Base-by-base conservation (phyloP, 352 stramenopile genomes). In the Phytophthora brassicae region DNA sequence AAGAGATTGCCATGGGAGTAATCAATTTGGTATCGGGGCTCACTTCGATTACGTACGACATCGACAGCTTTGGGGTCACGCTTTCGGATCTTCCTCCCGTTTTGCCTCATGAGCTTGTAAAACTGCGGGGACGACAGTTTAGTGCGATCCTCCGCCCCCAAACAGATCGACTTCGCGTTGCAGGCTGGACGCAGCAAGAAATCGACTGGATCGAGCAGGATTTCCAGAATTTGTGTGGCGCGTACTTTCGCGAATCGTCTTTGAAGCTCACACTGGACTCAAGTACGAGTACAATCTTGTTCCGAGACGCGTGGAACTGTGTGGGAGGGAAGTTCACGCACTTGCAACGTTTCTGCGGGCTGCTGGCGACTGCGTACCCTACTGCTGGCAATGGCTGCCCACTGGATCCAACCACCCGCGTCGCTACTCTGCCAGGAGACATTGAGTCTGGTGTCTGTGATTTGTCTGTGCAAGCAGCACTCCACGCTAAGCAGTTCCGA, bases 141-240 rank as follows among this genome's bases (percentile, higher is more conserved):
- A 39, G 50, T 9, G 42, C 29, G 3, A 22, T 51, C 4, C 13
- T 74, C 20, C 48, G 39, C 17, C 53, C 55, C 31, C 66, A 74
- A 28, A 60, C 56, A 22, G 38, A 70, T 26, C 61, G 66, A 44
- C 50, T 74, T 56, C 33, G 45, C 31, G 19, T 56, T 7, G 56
- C 51, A 39, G 66, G 61, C 31, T 74, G 61, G 55, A 62, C 61
- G 2, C 46, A 39, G 6, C 66, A 74, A 52, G 52, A 74, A 23
- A 64, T 74, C 4, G 61, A 74, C 23, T 74, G 61, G 61, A 74
- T 74, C 22, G 61, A 70, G 61, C 66, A 70, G 42, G 66, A 70
- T 48, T 70, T 68, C 38, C 66, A 70, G 46, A 56, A 74, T 38
- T 23, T 74, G 14, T 55, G 56, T 20, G 50, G 46, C 23, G 61